A percentile compares a stretch with the other conserved stretches of the same genome.
These are phyloP conservation scores for Dentipellis sp. DNA, from an alignment of 768 basidiomycete genomes.

Conservation along the genomic window DNA sequence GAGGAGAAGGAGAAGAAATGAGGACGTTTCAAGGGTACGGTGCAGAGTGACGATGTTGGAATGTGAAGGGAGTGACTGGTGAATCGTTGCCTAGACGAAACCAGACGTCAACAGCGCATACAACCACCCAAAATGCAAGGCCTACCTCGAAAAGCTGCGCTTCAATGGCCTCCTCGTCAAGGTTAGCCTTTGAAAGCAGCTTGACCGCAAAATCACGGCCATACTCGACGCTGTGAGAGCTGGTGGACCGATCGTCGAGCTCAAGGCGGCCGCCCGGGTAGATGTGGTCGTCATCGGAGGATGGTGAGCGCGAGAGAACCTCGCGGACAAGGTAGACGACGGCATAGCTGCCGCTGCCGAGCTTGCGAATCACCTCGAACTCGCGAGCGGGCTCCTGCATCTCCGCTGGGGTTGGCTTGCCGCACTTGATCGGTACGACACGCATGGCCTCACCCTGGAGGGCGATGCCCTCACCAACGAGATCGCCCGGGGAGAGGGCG, in stretches of 20 bases:
- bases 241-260: slow-evolving; percentile 21
- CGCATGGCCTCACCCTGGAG: slow-evolving; percentile 50
- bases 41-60: slow-evolving; percentile 93
- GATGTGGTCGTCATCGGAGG: slow-evolving; percentile 32
- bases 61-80: slow-evolving; percentile 85
- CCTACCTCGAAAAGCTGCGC: slow-evolving; percentile 87
- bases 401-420: slow-evolving; percentile 23
- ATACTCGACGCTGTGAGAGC: slow-evolving; percentile 35
- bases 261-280: slow-evolving; percentile 37
- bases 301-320: slow-evolving; percentile 33
- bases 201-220: slow-evolving; percentile 92
- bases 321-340: slow-evolving; percentile 90
- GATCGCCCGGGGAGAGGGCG: slow-evolving; percentile 14
- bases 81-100: slow-evolving; percentile 69
- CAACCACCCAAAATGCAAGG: slow-evolving; percentile 6
- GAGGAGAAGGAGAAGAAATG: slow-evolving; percentile 85
- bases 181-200: slow-evolving; percentile 89
- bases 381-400: slow-evolving; percentile 38
- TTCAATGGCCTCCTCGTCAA: slow-evolving; percentile 77
- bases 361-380: slow-evolving; percentile 78
- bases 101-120: not conserved
- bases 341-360: slow-evolving; percentile 88
- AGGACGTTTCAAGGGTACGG: slow-evolving; percentile 85
- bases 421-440: slow-evolving; percentile 40
- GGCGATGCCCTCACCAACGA: slow-evolving; percentile 11